phyloP scores from a whole-genome alignment of 768 basidiomycete genomes.

The Pleurotus tuber-regium region DNA sequence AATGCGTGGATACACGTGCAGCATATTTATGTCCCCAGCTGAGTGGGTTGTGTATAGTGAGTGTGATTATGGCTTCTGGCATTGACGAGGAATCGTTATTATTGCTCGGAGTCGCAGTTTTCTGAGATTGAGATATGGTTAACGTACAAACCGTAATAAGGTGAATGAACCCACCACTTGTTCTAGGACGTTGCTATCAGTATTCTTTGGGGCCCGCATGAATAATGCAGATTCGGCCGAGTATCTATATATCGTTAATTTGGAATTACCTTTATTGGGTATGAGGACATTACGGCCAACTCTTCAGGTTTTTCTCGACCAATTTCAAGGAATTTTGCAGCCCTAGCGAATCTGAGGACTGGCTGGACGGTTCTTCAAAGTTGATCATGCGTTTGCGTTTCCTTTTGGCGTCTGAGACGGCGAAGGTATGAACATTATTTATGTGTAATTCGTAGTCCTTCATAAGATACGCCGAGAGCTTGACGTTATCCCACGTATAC shows the following conservation, averaged over 20 bases:
- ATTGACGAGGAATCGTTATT: conserved; percentile 19
- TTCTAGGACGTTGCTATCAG: conserved; percentile 61
- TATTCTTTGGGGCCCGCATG: conserved; percentile 59
- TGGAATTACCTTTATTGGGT: neutral
- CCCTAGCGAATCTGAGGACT: conserved; percentile 41
- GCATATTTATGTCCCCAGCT: conserved; percentile 60
- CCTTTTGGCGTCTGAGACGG: conserved; percentile 29
- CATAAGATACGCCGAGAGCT: conserved; percentile 53
- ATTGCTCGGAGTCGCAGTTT: too few species aligned
- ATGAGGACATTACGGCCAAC: conserved; percentile 50
- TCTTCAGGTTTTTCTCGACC: conserved; percentile 48
- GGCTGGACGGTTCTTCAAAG: conserved; percentile 35
- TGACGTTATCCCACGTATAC: conserved; percentile 52
- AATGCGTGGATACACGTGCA: conserved; percentile 65
- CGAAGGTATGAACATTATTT: conserved; percentile 23
- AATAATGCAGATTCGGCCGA: conserved; percentile 54
- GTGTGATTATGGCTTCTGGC: conserved; percentile 47
- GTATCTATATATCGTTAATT: conserved; percentile 34
- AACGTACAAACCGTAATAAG: neutral
- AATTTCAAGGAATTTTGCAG: conserved; percentile 44
- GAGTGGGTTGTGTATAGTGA: conserved; percentile 60
- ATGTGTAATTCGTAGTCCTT: conserved; percentile 51
- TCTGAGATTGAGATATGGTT: too few species aligned
- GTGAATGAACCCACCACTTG: conserved; percentile 31
- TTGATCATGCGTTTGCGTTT: conserved; percentile 29